Evolutionary conservation across 768 basidiomycete species (phyloP), one percentile per base, ranked within the genome.

Genomic region (Trametes coccinea): DNA sequence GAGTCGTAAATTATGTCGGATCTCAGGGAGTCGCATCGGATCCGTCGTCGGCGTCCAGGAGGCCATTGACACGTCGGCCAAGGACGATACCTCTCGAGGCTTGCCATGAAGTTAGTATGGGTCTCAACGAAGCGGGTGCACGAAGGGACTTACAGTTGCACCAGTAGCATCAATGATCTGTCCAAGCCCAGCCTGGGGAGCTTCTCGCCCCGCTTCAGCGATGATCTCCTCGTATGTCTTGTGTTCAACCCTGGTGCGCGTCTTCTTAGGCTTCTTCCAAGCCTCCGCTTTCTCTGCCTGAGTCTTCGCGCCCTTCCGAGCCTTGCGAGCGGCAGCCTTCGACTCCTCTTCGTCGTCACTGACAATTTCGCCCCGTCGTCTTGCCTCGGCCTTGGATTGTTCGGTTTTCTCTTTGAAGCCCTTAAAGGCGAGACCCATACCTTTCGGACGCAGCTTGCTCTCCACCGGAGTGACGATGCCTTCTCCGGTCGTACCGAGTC

Each of bases 211-310:
- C 27, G 92, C 88, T 71, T 96, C 94, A 2, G 92, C 89, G 53
- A 99, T 73, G 56, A 98, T 92, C 74, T 99, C 86, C 74, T 99
- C 97, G 71, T 98, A 99, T 0, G 95, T 94, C 81, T 96, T 97
- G 78, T 98, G 95, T 71, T 93, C 88, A 37, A 95, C 78, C 74
- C 86, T 93, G 22, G 83, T 86, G 76, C 93, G 97, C 56, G 86
- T 80, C 73, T 90, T 95, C 81, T 85, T 91, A 6, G 90, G 85
- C 62, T 84, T 84, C 77, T 90, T 95, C 95, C 95, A 97, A 4
- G 82, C 82, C 62, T 94, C 89, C 14, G 90, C 82, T 70, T 85
- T 78, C 67, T 88, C 72, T 45, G 71, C 85, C 68, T 85, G 77
- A 64, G 77, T 80, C 67, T 84, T 83, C 56, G 79, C 80, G 67